Base-by-base conservation (phyloP, 805 yeast species). In the Scheffersomyces ergatensis region DNA sequence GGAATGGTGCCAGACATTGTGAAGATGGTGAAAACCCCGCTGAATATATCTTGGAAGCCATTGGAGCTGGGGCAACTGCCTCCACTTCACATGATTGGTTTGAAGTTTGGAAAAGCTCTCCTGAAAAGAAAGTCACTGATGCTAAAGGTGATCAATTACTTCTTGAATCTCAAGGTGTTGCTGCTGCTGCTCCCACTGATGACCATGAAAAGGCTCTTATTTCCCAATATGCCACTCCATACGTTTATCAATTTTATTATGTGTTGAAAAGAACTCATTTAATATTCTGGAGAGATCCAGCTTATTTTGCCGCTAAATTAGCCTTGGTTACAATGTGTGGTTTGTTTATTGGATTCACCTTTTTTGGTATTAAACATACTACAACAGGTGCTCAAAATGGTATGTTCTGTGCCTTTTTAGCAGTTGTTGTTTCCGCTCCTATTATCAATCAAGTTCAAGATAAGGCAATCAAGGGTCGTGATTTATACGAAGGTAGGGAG, bases 31-130 rank as follows among this genome's bases (percentile, higher is more conserved):
- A 82, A 33, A 58, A 58, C 33, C 63, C 65, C 2, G 60, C 65
- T 1, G 65, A 60, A 36, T 60, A 50, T 38, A 45, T 60, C 16
- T 54, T 60, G 45, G 65, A 60, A 46, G 79, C 78, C 42, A 82
- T 85, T 59, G 92, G 92, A 45, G 90, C 92, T 26, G 90, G 88
- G 56, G 89, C 92, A 2, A 83, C 88, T 23, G 83, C 88, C 3
- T 54, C 65, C 39, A 77, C 74, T 15, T 54, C 62, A 21, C 74
- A 72, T 38, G 82, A 85, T 58, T 85, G 86, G 82, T 67, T 70
- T 57, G 77, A 80, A 11, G 67, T 76, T 11, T 85, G 93, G 93
- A 48, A 47, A 6, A 61, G 58, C 12, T 48, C 59, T 14, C 41
- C 43, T 7, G 55, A 47, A 33, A 44, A 44, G 42, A 33, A 33